These are phyloP conservation scores for Cicer bijugum DNA, from an alignment of 306 rosid species.

Conservation along the genomic window DNA sequence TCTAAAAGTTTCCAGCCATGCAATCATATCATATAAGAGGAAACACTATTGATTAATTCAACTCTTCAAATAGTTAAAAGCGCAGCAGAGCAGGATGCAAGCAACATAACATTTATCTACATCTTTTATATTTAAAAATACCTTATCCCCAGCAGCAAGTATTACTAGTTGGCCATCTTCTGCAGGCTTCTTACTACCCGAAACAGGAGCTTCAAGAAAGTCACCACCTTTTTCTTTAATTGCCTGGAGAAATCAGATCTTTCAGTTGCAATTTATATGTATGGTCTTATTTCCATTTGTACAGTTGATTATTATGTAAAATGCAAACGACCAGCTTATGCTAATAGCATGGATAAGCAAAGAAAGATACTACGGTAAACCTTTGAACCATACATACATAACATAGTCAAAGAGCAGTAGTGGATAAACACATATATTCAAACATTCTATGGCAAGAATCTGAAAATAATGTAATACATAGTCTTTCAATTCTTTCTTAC, in stretches of 20 bases:
- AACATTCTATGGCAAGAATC: conserved; percentile 13
- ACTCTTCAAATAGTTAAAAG: conserved; percentile 28
- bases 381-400: neutral
- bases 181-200: conserved; percentile 98
- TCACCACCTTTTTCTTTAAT: conserved; percentile 64
- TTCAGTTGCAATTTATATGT: conserved; percentile 37
- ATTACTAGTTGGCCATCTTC: conserved; percentile 94
- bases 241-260: conserved; percentile 57
- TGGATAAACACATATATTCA: neutral
- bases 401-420: conserved; percentile 4
- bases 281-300: conserved; percentile 30
- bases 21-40: conserved; percentile 21
- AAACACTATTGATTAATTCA: conserved; percentile 25
- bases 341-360: conserved; percentile 28
- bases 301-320: neutral
- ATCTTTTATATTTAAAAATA: conserved; percentile 35
- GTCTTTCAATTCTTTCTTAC: neutral
- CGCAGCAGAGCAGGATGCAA: conserved; percentile 1
- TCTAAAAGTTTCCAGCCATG: conserved; percentile 2
- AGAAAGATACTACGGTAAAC: conserved; percentile 12
- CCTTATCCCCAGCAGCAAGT: conserved; percentile 89
- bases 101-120: conserved; percentile 29
- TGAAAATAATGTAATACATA: neutral
- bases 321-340: conserved; percentile 29
- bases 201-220: conserved; percentile 92